Conservation (phyloP, 371 early-diverging fungal species). For the Mucor velutinosus region DNA sequence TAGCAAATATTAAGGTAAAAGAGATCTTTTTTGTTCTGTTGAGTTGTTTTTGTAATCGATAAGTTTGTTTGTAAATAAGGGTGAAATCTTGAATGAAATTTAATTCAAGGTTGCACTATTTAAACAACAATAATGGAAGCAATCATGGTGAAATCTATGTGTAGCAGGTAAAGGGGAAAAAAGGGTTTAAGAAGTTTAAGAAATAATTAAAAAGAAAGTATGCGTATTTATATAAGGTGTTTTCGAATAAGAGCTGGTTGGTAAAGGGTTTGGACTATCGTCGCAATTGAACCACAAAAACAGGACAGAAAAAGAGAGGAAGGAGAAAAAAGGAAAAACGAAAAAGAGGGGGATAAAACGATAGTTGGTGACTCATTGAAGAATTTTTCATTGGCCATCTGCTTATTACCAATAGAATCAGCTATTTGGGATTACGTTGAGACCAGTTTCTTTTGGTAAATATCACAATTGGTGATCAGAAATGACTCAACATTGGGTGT, state of each 20-base stretch:
- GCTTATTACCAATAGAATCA: not conserved
- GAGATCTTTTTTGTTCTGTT: not conserved
- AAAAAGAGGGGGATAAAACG: not conserved
- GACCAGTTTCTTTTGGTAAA: not conserved
- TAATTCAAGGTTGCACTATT: constrained; percentile 10
- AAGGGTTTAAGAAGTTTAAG: constrained; percentile 2
- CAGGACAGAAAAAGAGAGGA: not conserved
- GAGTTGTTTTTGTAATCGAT: constrained; percentile 10
- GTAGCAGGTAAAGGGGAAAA: not conserved
- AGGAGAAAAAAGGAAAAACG: not conserved
- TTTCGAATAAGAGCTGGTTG: not conserved
- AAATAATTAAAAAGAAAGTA: not conserved
- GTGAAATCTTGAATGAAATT: constrained; percentile 8
- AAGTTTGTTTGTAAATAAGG: constrained; percentile 8
- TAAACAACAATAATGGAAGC: constrained; percentile 16
- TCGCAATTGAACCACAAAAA: not conserved
- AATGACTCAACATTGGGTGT: constrained; percentile 2
- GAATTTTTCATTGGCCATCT: not conserved
- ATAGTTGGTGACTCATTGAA: not conserved
- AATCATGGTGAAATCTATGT: constrained; percentile 12
- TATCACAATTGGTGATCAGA: constrained; percentile 4
- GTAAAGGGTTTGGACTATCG: not conserved
- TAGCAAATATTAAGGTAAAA: not conserved
- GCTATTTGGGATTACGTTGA: not conserved
- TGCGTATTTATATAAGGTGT: not conserved